Evolutionary conservation across 208 protist genomes (phyloP).

Genomic region (Wallacemonas sp.): DNA sequence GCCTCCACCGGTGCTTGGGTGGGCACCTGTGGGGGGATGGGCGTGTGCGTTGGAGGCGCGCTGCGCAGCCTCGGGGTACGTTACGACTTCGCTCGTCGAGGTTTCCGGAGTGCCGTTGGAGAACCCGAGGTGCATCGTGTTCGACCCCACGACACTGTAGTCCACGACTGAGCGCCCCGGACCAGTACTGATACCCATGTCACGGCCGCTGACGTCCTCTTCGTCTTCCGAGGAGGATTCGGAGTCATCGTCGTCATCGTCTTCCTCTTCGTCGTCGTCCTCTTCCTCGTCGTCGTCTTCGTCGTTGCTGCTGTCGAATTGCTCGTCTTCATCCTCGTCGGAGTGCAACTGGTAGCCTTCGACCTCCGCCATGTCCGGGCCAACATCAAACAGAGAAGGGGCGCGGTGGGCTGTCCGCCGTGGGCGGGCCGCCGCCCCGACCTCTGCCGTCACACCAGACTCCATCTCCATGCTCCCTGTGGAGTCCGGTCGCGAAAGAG

Average conservation of each 20-base stretch:
- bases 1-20: neutral
- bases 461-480: neutral
- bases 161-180: neutral
- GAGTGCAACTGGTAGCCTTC: conserved; percentile 1
- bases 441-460: too few relatives aligned
- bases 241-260: conserved; percentile 6
- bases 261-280: conserved; percentile 12
- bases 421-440: too few relatives aligned
- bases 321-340: conserved; percentile 16
- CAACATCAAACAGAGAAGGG: conserved; percentile 14
- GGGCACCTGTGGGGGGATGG: neutral
- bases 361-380: conserved; percentile 18
- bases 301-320: neutral
- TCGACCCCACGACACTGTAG: conserved; percentile 19
- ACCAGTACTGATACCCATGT: neutral
- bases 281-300: neutral
- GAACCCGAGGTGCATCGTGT: conserved; percentile 10
- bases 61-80: neutral
- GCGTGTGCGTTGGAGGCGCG: neutral
- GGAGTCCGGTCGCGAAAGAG: neutral
- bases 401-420: neutral
- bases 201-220: neutral
- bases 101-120: neutral
- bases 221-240: neutral
- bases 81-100: neutral